Evolutionary conservation across 2,329 filamentous ascomycete species (phyloP).

Genomic region (Piedraia hortae): DNA sequence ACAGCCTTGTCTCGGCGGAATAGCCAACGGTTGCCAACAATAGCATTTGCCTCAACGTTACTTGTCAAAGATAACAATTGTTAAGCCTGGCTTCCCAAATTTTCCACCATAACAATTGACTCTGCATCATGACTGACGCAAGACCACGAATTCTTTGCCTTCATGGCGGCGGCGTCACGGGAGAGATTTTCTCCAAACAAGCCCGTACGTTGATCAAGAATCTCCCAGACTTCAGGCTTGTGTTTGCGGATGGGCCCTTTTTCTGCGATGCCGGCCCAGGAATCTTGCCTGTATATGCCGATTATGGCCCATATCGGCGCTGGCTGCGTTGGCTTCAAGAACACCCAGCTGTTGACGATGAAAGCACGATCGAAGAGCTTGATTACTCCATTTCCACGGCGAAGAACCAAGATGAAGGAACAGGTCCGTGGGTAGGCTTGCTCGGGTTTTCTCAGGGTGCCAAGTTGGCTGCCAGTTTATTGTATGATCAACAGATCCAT

Average conservation of each 20-base stretch:
- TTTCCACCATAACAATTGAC: no score
- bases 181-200: slow-evolving; percentile 39
- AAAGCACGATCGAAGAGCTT: slow-evolving; percentile 20
- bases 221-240: slow-evolving; percentile 37
- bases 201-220: slow-evolving; percentile 27
- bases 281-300: slow-evolving; percentile 35
- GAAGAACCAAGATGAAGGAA: slow-evolving; percentile 18
- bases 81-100: no score
- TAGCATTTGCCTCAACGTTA: no score
- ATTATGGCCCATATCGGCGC: slow-evolving; percentile 34
- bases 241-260: slow-evolving; percentile 45
- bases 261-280: slow-evolving; percentile 32
- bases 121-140: slow-evolving; percentile 1
- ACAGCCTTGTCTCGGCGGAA: no score
- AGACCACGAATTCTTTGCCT: slow-evolving; percentile 48
- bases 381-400: slow-evolving; percentile 18
- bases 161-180: slow-evolving; percentile 54
- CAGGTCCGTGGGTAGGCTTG: slow-evolving; percentile 22
- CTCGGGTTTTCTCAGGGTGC: slow-evolving; percentile 25
- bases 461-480: slow-evolving; percentile 19
- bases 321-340: slow-evolving; percentile 36
- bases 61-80: no score
- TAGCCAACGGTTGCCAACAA: no score
- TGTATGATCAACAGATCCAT: slow-evolving; percentile 31
- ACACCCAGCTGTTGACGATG: slow-evolving; percentile 26